A percentile compares a stretch with the other conserved stretches of the same genome.
Evolutionary conservation across 192 early-diverging fungal species (phyloP).

Genomic region (Diversispora eburnea): DNA sequence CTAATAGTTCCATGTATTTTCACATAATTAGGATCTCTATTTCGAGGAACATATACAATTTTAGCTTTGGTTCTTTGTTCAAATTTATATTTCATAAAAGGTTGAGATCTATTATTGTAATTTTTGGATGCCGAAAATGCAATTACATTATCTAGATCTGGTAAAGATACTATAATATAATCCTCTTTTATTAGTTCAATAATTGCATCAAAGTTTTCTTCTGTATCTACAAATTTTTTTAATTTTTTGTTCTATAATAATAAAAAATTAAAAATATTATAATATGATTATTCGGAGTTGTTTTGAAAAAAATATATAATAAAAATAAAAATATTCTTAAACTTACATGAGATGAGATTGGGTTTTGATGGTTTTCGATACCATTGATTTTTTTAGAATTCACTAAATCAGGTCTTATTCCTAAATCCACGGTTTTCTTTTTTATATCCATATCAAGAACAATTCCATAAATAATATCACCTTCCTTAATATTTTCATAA

Average conservation of each 20-base stretch:
- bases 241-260: slow-evolving; percentile 21
- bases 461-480: slow-evolving; percentile 48
- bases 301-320: too few species aligned
- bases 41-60: slow-evolving; percentile 41
- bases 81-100: slow-evolving; percentile 59
- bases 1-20: slow-evolving; percentile 45
- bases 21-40: slow-evolving; percentile 28
- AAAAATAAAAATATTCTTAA: too few species aligned
- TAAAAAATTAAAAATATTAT: too few species aligned
- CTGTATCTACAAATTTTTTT: slow-evolving; percentile 36
- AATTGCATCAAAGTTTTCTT: slow-evolving; percentile 48
- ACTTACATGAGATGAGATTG: too few species aligned
- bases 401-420: slow-evolving; percentile 45
- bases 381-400: not conserved
- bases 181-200: slow-evolving; percentile 78
- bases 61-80: slow-evolving; percentile 51
- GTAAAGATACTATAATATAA: slow-evolving; percentile 69
- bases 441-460: slow-evolving; percentile 71
- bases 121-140: slow-evolving; percentile 57
- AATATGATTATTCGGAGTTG: too few species aligned
- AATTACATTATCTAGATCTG: slow-evolving; percentile 48
- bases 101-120: slow-evolving; percentile 58
- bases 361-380: not conserved
- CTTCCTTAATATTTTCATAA: slow-evolving; percentile 46
- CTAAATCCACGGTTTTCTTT: slow-evolving; percentile 62